These are phyloP conservation scores for Arxiozyma bovina DNA, from an alignment of 1,139 yeast genomes.

Conservation along the genomic window DNA sequence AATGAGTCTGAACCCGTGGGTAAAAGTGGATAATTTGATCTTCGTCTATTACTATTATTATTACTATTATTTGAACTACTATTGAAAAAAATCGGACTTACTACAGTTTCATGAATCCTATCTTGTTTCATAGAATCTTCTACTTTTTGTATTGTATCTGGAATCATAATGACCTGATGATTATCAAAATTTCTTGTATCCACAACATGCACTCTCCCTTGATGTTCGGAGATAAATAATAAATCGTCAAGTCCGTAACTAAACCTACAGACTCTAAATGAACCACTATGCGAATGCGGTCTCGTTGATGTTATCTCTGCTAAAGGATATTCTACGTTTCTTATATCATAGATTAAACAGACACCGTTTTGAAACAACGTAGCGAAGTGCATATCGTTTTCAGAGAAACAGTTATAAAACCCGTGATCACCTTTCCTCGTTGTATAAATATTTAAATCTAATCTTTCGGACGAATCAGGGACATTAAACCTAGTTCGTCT, in stretches of 20 bases:
- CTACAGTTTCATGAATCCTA: background rate
- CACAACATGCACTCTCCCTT: slow-evolving; percentile 73
- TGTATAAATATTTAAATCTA: slow-evolving; percentile 34
- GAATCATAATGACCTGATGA: slow-evolving; percentile 66
- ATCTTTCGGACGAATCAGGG: slow-evolving; percentile 21
- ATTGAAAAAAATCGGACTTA: background rate
- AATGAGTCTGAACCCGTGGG: slow-evolving; percentile 1
- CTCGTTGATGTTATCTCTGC: slow-evolving; percentile 54
- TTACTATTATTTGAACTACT: background rate
- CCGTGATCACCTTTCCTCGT: slow-evolving; percentile 65
- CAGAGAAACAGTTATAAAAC: slow-evolving; percentile 71
- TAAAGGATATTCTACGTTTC: slow-evolving; percentile 49
- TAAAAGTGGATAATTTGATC: background rate
- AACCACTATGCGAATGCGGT: slow-evolving; percentile 38
- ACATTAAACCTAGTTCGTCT: slow-evolving; percentile 24
- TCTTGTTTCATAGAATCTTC: slow-evolving; percentile 1
- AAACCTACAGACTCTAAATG: slow-evolving; percentile 52
- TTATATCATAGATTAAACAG: slow-evolving; percentile 64
- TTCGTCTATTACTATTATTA: background rate
- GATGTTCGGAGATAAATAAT: slow-evolving; percentile 71
- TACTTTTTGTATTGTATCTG: slow-evolving; percentile 27
- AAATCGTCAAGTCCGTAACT: slow-evolving; percentile 67
- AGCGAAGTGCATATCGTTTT: slow-evolving; percentile 64
- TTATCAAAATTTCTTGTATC: slow-evolving; percentile 65
- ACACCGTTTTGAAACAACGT: slow-evolving; percentile 81